A percentile compares a stretch with the other conserved stretches of the same genome.
Evolutionary conservation across 2,329 filamentous ascomycete species (phyloP).

Genomic region (Colletotrichum sp.): DNA sequence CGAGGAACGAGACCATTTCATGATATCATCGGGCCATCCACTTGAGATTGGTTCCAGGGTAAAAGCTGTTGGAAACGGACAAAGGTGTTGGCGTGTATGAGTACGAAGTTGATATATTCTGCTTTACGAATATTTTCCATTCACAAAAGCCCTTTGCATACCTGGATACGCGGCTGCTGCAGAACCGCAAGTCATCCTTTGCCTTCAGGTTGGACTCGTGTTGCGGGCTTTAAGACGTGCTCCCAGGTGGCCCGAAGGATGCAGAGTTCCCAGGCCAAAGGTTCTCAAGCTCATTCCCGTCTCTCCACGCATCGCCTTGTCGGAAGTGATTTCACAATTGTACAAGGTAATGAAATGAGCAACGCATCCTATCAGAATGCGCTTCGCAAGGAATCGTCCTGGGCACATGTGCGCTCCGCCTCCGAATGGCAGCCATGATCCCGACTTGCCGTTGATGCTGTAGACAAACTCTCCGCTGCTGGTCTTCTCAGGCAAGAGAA

Average conservation of each 20-base stretch:
- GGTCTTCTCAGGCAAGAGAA: neutral
- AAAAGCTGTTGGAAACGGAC: conserved; percentile 50
- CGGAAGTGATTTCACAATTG: neutral
- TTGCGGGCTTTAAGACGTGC: neutral
- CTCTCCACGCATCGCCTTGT: neutral
- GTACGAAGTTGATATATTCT: neutral
- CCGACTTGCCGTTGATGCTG: neutral
- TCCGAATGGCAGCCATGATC: neutral
- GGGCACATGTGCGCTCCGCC: neutral
- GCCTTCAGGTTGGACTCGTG: neutral
- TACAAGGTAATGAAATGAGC: neutral
- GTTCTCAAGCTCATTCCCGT: neutral
- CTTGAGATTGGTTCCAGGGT: conserved; percentile 63
- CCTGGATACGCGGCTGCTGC: neutral
- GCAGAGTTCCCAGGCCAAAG: neutral
- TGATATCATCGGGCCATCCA: conserved; percentile 69
- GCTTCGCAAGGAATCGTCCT: neutral
- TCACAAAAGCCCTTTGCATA: neutral
- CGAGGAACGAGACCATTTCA: conserved; percentile 51
- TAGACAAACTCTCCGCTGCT: neutral
- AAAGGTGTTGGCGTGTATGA: neutral
- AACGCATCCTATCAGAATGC: neutral
- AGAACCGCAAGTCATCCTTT: neutral
- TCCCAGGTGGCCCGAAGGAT: neutral
- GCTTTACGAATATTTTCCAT: neutral